A percentile compares a stretch with the other conserved stretches of the same genome.
phyloP scores from a whole-genome alignment of 2,329 filamentous ascomycete species.

The Alternaria triticina region DNA sequence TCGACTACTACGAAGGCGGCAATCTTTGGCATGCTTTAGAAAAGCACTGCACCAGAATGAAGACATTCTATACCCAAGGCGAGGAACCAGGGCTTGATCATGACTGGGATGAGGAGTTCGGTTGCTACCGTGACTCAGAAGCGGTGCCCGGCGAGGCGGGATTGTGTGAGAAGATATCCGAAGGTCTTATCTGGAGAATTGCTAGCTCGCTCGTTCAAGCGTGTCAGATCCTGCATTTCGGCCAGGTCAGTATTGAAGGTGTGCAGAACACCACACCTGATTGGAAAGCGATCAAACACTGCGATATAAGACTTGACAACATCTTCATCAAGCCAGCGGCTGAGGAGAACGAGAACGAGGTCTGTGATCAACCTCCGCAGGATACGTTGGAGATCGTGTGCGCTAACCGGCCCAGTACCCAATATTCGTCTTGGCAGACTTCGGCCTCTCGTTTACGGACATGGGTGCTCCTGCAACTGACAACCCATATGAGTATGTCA shows the following conservation, averaged over 20 bases:
- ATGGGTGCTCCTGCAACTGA: not conserved
- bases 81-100: not conserved
- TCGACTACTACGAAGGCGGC: slow-evolving; percentile 3
- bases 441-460: not conserved
- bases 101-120: not conserved
- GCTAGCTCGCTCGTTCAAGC: not conserved
- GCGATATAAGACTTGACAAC: not conserved
- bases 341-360: not conserved
- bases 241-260: not conserved
- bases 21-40: not conserved
- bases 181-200: not conserved
- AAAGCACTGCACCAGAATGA: not conserved
- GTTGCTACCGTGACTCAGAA: not conserved
- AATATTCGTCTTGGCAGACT: not conserved
- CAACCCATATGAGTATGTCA: not conserved
- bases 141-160: not conserved
- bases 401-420: not conserved
- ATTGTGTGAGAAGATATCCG: not conserved
- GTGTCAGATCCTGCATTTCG: not conserved
- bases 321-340: not conserved
- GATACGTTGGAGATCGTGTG: not conserved
- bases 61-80: not conserved
- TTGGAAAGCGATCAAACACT: not conserved
- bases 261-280: not conserved
- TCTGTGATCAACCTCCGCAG: not conserved